Percentiles rank a stretch among this genome's conserved stretches.
phyloP scores from a whole-genome alignment of 257 asterid species.

The Solanum chilense region DNA sequence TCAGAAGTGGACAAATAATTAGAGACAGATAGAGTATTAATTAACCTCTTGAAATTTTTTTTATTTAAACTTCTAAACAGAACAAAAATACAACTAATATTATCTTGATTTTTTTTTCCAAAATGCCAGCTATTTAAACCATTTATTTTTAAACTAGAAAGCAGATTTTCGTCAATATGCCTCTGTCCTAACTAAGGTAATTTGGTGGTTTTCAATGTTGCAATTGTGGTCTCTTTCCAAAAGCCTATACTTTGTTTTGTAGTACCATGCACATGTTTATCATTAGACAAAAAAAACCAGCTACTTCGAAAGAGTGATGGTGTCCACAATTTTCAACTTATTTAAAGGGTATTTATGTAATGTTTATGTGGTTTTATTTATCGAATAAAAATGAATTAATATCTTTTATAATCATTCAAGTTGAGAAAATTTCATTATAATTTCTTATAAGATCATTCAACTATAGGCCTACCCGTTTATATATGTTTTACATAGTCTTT shows the following conservation, averaged over 20 bases:
- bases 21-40: too few species aligned
- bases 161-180: not conserved
- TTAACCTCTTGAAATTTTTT: too few species aligned
- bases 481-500: not conserved
- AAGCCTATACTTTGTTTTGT: not conserved
- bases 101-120: fast-evolving
- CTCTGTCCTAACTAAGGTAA: not conserved
- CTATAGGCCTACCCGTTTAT: too few species aligned
- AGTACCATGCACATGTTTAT: not conserved
- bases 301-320: not conserved
- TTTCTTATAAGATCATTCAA: too few species aligned
- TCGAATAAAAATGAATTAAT: not conserved
- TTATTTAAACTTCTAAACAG: too few species aligned
- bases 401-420: too few species aligned
- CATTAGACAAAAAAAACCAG: not conserved
- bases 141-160: too few species aligned
- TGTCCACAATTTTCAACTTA: not conserved
- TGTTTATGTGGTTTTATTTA: too few species aligned
- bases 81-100: too few species aligned
- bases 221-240: not conserved
- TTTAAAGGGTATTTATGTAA: not conserved
- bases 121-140: too few species aligned
- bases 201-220: not conserved
- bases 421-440: not conserved
- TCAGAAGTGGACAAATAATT: too few species aligned